Base-by-base conservation (phyloP, 805 yeast species). In the Candida pini region DNA sequence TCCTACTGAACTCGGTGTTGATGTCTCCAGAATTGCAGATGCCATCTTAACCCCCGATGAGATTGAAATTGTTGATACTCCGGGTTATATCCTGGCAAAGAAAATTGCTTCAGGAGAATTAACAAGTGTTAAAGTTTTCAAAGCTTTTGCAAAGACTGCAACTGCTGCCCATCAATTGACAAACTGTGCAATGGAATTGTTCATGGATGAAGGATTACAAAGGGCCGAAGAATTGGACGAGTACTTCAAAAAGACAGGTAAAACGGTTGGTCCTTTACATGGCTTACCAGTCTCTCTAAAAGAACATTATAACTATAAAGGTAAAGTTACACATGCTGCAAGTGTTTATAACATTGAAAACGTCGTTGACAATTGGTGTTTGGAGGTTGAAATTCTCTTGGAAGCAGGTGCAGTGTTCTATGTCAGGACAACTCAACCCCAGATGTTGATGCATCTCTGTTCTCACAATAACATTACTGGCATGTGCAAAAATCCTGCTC, bases 231-330 rank as follows among this genome's bases (percentile, higher is more conserved):
- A 52, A 35, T 63, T 76, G 43, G 88, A 81, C 47, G 70, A 63
- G 20, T 68, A 70, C 48, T 73, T 46, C 37, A 58, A 53, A 36
- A 44, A 60, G 26, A 56, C 67, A 26, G 81, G 81, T 8, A 65
- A 71, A 43, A 55, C 68, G 3, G 53, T 71, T 25, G 85, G 85
- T 17, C 81, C 84, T 1, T 64, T 78, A 30, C 84, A 78, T 44
- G 86, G 86, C 2, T 51, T 79, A 18, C 84, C 84, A 49, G 56
- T 48, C 51, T 58, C 46, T 1, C 40, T 66, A 37, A 66, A 66
- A 46, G 78, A 72, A 38, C 62, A 64, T 35, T 54, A 68, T 40
- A 62, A 65, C 36, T 49, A 73, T 36, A 60, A 61, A 36, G 80
- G 78, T 4, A 60, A 64, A 18, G 67, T 66, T 13, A 58, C 78